phyloP scores from a whole-genome alignment of 2,329 filamentous ascomycete species.

The Talaromyces verruculosus region DNA sequence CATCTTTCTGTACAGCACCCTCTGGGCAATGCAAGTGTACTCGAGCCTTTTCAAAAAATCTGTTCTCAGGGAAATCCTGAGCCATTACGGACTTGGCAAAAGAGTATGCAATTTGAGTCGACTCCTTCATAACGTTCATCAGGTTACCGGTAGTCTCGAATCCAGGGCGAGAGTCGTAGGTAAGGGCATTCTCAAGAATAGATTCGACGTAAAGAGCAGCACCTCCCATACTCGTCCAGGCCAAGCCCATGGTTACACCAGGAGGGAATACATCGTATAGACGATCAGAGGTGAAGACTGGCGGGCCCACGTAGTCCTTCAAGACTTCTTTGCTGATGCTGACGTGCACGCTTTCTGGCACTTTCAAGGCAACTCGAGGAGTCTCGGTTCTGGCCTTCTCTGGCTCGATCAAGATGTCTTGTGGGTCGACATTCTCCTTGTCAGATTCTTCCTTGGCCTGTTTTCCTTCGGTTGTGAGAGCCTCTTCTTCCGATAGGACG shows the following conservation, averaged over 20 bases:
- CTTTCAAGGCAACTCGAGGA: conserved; percentile 73
- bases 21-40: conserved; percentile 96
- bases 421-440: conserved; percentile 63
- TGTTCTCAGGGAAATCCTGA: conserved; percentile 80
- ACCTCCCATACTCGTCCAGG: conserved; percentile 96
- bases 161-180: conserved; percentile 69
- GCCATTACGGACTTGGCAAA: conserved; percentile 90
- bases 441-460: conserved; percentile 61
- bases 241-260: conserved; percentile 95
- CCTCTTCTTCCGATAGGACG: conserved; percentile 74
- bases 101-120: conserved; percentile 89
- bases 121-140: conserved; percentile 98
- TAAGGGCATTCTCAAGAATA: conserved; percentile 81
- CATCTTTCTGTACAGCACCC: conserved; percentile 89
- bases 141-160: conserved; percentile 93
- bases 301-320: conserved; percentile 94
- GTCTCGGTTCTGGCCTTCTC: conserved; percentile 49
- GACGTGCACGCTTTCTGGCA: conserved; percentile 84
- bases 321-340: conserved; percentile 84
- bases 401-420: conserved; percentile 56
- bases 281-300: conserved; percentile 91
- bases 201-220: conserved; percentile 97
- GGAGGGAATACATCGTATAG: conserved; percentile 91
- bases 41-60: conserved; percentile 93
- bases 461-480: conserved; percentile 82